Conservation (phyloP, 2,329 filamentous ascomycete genomes). For the Exophiala oligosperma region DNA sequence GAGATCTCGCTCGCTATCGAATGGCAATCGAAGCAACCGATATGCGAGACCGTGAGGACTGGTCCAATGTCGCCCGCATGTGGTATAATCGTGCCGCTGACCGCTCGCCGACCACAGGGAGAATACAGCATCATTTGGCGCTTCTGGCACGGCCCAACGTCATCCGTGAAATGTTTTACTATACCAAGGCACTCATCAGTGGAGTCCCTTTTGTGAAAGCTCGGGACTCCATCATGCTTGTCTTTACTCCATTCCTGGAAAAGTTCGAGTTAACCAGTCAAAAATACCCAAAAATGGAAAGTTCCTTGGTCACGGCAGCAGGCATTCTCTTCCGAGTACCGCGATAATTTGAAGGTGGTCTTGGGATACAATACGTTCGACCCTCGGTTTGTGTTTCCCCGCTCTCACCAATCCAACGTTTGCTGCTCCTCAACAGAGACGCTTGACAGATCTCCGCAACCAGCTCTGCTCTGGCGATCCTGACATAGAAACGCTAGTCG, state of each 20-base stretch:
- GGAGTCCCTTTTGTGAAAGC: conserved; percentile 57
- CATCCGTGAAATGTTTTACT: conserved; percentile 56
- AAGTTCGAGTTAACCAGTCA: conserved; percentile 33
- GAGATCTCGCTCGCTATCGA: conserved; percentile 78
- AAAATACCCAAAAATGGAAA: conserved; percentile 41
- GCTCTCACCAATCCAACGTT: too few species aligned
- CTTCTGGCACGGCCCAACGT: conserved; percentile 60
- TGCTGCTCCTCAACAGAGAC: too few species aligned
- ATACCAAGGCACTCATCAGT: conserved; percentile 58
- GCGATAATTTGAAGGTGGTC: too few species aligned
- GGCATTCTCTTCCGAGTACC: too few species aligned
- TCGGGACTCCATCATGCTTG: conserved; percentile 56
- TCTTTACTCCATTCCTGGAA: conserved; percentile 54
- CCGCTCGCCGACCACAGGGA: conserved; percentile 70
- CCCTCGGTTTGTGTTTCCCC: too few species aligned
- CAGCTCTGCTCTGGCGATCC: too few species aligned
- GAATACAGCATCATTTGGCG: conserved; percentile 85
- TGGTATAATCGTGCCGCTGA: conserved; percentile 88
- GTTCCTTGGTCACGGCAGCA: too few species aligned
- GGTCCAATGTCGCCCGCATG: too few species aligned
- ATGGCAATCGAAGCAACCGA: conserved; percentile 92
- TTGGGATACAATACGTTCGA: too few species aligned
- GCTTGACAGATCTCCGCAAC: too few species aligned
- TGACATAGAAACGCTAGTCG: too few species aligned
- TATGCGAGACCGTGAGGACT: conserved; percentile 71